A percentile compares a stretch with the other conserved stretches of the same genome.
Evolutionary conservation across 371 early-diverging fungal species (phyloP).

Genomic region (Coemansia sp.): DNA sequence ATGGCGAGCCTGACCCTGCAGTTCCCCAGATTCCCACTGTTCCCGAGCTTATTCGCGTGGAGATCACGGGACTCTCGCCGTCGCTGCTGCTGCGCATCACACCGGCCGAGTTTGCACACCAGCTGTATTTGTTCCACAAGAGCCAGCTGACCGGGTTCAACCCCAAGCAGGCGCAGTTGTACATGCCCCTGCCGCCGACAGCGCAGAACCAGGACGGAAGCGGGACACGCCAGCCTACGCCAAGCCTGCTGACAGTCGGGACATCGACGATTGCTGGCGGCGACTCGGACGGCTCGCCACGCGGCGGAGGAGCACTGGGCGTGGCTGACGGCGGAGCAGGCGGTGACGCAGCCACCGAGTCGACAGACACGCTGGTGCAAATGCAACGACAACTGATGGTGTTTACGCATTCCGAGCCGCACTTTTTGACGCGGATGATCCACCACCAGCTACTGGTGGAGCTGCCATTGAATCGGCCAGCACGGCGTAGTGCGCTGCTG

Average conservation of each 20-base stretch:
- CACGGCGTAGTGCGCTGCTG: constrained; percentile 62
- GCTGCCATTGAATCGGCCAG: constrained; percentile 58
- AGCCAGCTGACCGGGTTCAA: constrained; percentile 35
- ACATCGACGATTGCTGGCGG: neutral
- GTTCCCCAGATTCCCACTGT: constrained; percentile 46
- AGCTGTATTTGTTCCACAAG: constrained; percentile 69
- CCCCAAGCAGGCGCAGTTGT: constrained; percentile 34
- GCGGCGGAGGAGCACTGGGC: neutral
- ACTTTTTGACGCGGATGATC: constrained; percentile 72
- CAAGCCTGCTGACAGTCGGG: constrained; percentile 50
- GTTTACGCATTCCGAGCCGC: constrained; percentile 54
- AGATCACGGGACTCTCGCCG: constrained; percentile 62
- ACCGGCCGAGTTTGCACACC: constrained; percentile 68
- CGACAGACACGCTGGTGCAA: constrained; percentile 16
- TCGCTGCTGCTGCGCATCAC: constrained; percentile 62
- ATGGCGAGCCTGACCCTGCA: constrained; percentile 31
- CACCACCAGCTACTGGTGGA: constrained; percentile 71
- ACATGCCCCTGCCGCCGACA: constrained; percentile 47
- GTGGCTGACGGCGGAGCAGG: neutral
- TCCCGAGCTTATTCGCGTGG: constrained; percentile 46
- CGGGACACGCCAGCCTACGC: constrained; percentile 20
- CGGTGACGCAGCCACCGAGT: neutral
- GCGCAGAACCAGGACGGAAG: constrained; percentile 4
- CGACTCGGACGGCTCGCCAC: constrained; percentile 4
- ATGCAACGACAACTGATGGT: constrained; percentile 48